Evolutionary conservation across 257 asterid species (phyloP), one percentile per base, ranked within the genome.

Genomic region (Solanum peruvianum): DNA sequence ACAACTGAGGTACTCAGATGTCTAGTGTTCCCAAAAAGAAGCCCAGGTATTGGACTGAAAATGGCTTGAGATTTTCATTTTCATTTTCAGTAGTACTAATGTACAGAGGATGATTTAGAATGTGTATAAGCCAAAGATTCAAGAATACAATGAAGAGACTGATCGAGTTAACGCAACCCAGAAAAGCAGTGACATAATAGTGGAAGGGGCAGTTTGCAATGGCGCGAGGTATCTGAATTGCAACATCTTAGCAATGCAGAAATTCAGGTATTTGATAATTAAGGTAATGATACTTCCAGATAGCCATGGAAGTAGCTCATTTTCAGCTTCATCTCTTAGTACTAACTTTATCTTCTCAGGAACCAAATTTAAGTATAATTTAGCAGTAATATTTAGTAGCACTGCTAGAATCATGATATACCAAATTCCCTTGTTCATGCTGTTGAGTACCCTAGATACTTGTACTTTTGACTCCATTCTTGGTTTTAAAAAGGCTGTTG

Each of bases 161-260:
- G 87, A 84, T 8, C 6, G 77, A 56, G 85, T 87, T 71, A 87
- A 83, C 35, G 27, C 85, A 41, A 87, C 85, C 89, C 89, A 87
- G 42, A 83, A 87, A 56, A 87, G 58, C 49, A 84, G 83, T 23
- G 89, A 64, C 58, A 42, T 87, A 45, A 56, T 56, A 66, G 69
- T 49, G 47, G 75, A 83, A 41, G 84, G 69, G 7, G 42, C 84
- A 49, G 58, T 33, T 71, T 83, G 84, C 82, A 71, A 47, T 52
- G 84, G 87, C 25, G 84, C 86, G 2, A 41, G 39, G 86, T 83
- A 72, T 87, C 77, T 87, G 83, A 82, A 37, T 16, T 82, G 87
- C 56, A 87, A 20, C 72, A 49, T 37, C 47, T 83, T 87, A 20
- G 87, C 87, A 13, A 87, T 82, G 87, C 70, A 83, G 89, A 87